Conservation (phyloP, 495 filamentous ascomycete genomes). For the Annulohypoxylon nitens region DNA sequence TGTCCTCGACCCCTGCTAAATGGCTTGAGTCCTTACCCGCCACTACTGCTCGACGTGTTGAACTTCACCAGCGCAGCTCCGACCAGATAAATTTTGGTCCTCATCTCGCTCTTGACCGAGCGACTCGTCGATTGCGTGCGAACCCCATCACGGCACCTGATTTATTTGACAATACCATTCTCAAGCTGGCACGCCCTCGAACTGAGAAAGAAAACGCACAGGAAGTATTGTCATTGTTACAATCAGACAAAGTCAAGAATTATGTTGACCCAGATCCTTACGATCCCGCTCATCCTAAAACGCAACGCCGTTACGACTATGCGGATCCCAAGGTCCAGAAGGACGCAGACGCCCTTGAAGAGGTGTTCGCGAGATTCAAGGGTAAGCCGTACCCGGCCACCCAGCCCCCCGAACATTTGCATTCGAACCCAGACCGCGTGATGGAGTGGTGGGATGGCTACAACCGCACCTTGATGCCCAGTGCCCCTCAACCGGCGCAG, state of each 20-base stretch:
- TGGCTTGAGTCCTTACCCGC: conserved; percentile 41
- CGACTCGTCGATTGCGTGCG: conserved; percentile 38
- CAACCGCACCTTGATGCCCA: conserved; percentile 48
- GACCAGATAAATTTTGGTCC: conserved; percentile 42
- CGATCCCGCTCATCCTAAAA: conserved; percentile 46
- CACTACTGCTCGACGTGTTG: conserved; percentile 42
- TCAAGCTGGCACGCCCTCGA: conserved; percentile 5
- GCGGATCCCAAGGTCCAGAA: conserved; percentile 51
- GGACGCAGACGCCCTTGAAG: conserved; percentile 50
- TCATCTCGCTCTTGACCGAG: conserved; percentile 26
- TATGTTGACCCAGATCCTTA: conserved; percentile 52
- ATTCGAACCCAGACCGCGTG: conserved; percentile 38
- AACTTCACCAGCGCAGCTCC: conserved; percentile 51
- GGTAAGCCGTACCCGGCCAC: conserved; percentile 49
- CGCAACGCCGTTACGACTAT: conserved; percentile 50
- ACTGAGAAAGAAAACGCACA: conserved; percentile 30
- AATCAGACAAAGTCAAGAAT: conserved; percentile 53
- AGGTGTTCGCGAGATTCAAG: conserved; percentile 47
- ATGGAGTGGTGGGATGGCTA: conserved; percentile 52
- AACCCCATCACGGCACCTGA: background rate
- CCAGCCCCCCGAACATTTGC: conserved; percentile 51
- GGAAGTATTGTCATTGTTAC: conserved; percentile 49
- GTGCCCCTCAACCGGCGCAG: conserved; percentile 38
- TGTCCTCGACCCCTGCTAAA: conserved; percentile 40
- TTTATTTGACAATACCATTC: background rate